Conservation (phyloP, 352 stramenopile genomes). For the Phytophthora aleatoria region DNA sequence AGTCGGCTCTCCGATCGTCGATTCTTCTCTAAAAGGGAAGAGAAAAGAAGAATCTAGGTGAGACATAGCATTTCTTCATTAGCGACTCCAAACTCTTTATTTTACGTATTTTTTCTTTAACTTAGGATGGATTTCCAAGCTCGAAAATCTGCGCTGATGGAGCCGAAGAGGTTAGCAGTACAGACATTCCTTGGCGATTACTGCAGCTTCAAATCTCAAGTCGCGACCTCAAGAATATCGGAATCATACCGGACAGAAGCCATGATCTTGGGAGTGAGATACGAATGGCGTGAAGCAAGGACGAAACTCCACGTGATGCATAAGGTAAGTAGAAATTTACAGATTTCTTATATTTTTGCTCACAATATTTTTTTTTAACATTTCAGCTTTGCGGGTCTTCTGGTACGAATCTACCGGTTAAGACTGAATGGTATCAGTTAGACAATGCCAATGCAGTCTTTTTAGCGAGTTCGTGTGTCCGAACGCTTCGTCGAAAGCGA, state of each 20-base stretch:
- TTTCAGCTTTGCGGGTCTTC: slow-evolving; percentile 27
- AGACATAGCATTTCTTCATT: background rate
- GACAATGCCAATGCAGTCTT: slow-evolving; percentile 59
- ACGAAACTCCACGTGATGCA: slow-evolving; percentile 66
- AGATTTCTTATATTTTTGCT: background rate
- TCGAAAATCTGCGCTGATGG: slow-evolving; percentile 54
- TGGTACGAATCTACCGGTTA: background rate
- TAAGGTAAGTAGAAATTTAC: slow-evolving; percentile 52
- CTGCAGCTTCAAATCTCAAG: slow-evolving; percentile 62
- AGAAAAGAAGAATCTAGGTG: slow-evolving; percentile 50
- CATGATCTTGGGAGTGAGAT: slow-evolving; percentile 56
- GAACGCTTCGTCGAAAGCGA: slow-evolving; percentile 35
- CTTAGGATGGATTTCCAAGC: slow-evolving; percentile 54
- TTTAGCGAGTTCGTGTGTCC: slow-evolving; percentile 48
- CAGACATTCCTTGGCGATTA: slow-evolving; percentile 56
- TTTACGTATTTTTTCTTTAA: background rate
- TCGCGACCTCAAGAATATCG: background rate
- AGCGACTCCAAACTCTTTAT: background rate
- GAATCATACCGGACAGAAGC: slow-evolving; percentile 37
- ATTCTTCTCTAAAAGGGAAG: slow-evolving; percentile 7
- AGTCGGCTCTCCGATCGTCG: background rate
- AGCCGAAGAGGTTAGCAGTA: slow-evolving; percentile 42
- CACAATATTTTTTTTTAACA: background rate
- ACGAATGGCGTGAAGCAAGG: slow-evolving; percentile 73
- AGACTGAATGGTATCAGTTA: slow-evolving; percentile 43